A percentile compares a stretch with the other conserved stretches of the same genome.
These are phyloP conservation scores for Fusarium praegraminearum DNA, from an alignment of 2,329 filamentous ascomycete genomes.

Conservation along the genomic window DNA sequence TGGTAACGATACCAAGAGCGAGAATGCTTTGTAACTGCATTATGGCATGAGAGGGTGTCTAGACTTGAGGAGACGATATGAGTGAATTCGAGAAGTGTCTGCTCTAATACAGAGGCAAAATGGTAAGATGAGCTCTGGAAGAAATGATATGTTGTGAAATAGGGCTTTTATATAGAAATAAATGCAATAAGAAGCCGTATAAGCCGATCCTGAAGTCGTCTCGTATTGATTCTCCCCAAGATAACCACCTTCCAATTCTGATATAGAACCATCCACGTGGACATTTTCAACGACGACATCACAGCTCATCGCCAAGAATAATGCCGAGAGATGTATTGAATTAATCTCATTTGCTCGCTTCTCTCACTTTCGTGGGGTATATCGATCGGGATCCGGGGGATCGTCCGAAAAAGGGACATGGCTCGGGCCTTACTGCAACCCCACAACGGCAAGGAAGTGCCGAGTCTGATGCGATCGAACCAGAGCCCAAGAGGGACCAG, in stretches of 20 bases:
- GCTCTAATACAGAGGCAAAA: fast-evolving
- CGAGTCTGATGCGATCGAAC: slow-evolving; percentile 28
- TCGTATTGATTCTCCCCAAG: not conserved
- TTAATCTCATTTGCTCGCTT: slow-evolving; percentile 16
- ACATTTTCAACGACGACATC: too few relatives aligned
- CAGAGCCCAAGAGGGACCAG: not conserved
- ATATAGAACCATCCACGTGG: not conserved
- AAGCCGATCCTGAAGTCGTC: not conserved
- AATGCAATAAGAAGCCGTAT: not conserved
- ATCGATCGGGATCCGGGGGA: slow-evolving; percentile 17
- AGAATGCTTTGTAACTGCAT: slow-evolving; percentile 24
- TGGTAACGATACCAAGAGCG: slow-evolving; percentile 1
- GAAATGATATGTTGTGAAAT: not conserved
- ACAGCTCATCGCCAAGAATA: too few relatives aligned
- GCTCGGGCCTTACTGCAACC: slow-evolving; percentile 12
- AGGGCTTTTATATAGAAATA: not conserved
- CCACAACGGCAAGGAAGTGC: slow-evolving; percentile 16
- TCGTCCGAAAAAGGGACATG: slow-evolving; percentile 1
- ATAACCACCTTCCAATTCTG: slow-evolving; percentile 4
- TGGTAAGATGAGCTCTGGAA: fast-evolving
- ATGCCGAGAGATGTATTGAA: not conserved
- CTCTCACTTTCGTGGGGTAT: slow-evolving; percentile 13
- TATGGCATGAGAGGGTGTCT: not conserved
- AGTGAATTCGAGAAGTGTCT: not conserved
- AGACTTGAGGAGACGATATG: not conserved